Evolutionary conservation across 805 yeast species (phyloP).

Genomic region (Starmerella potacharoeniae): DNA sequence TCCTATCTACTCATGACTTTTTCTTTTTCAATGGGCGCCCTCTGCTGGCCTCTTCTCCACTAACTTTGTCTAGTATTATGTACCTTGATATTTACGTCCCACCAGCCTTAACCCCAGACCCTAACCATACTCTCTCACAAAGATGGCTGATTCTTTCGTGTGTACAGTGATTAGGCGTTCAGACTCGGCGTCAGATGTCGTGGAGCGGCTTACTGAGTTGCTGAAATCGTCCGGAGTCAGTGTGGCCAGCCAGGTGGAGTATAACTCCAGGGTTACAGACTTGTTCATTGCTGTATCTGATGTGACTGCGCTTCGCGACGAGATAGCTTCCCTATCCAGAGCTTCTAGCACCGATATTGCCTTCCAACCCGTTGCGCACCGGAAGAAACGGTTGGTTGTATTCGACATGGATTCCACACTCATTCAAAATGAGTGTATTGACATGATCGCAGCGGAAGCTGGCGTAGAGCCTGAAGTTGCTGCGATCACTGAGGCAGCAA

Average conservation of each 20-base stretch:
- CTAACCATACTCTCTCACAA: background rate
- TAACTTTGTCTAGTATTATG: too few species aligned
- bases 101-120: background rate
- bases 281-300: background rate
- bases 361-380: background rate
- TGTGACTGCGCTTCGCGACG: background rate
- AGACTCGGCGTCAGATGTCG: background rate
- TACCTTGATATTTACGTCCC: background rate
- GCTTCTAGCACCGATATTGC: background rate
- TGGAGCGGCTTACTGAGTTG: background rate
- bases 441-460: constrained; percentile 89
- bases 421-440: constrained; percentile 93
- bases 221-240: background rate
- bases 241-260: background rate
- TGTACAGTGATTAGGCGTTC: constrained; percentile 4
- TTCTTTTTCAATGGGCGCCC: background rate
- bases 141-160: background rate
- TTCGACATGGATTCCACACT: constrained; percentile 98
- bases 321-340: background rate
- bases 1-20: background rate
- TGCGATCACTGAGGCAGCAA: constrained; percentile 80
- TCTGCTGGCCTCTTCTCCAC: too few species aligned
- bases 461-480: constrained; percentile 78
- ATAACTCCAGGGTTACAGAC: background rate
- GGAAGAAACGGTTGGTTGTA: constrained; percentile 46